Conservation (phyloP, 805 yeast species). For the Wickerhamiella cacticola region DNA sequence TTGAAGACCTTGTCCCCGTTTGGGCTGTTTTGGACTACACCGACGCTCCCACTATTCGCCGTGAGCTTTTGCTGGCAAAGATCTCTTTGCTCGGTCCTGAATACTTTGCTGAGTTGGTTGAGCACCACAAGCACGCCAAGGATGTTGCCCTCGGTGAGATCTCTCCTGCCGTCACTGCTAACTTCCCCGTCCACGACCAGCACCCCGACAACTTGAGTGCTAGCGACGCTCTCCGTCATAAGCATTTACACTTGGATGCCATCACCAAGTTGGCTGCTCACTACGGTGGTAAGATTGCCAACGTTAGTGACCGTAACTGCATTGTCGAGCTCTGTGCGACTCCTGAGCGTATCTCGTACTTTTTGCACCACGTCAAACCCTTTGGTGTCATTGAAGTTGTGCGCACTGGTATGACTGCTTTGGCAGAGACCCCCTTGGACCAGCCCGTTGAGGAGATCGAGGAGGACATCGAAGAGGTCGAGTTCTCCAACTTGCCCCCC, state of each 20-base stretch:
- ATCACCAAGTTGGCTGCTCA: conserved; percentile 67
- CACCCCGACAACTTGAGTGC: conserved; percentile 87
- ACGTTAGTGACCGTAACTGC: conserved; percentile 85
- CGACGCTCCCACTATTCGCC: conserved; percentile 73
- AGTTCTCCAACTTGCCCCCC: conserved; percentile 84
- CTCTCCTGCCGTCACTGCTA: conserved; percentile 27
- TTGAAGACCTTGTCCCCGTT: conserved; percentile 95
- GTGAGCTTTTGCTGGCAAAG: conserved; percentile 86
- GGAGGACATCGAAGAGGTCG: conserved; percentile 48
- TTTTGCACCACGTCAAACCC: conserved; percentile 81
- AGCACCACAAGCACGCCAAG: conserved; percentile 51
- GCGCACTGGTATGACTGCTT: conserved; percentile 97
- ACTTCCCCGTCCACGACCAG: conserved; percentile 33
- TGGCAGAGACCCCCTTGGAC: conserved; percentile 87
- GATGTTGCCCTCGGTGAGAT: conserved; percentile 29
- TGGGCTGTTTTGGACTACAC: conserved; percentile 95
- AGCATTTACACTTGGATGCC: conserved; percentile 77
- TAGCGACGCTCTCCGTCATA: conserved; percentile 87
- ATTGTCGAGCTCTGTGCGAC: conserved; percentile 90
- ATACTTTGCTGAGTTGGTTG: conserved; percentile 86
- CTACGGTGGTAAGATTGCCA: conserved; percentile 89
- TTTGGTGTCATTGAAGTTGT: conserved; percentile 95
- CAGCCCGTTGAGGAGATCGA: conserved; percentile 36
- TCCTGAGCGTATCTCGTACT: conserved; percentile 78
- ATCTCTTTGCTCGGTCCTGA: conserved; percentile 94